These are phyloP conservation scores for Colletotrichum sp. DNA, from an alignment of 2,329 filamentous ascomycete species.

Conservation along the genomic window DNA sequence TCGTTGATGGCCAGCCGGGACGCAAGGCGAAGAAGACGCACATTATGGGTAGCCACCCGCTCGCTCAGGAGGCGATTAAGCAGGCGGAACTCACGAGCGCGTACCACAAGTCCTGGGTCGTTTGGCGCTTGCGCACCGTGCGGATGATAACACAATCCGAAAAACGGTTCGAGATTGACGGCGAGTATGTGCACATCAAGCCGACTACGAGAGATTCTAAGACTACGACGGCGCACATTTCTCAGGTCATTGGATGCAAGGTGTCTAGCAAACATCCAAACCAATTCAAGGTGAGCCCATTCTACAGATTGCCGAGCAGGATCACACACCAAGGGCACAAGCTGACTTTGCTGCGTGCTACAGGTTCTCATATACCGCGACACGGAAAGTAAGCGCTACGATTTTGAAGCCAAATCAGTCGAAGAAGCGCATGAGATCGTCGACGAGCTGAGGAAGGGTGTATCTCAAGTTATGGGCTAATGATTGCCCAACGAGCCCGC, in stretches of 20 bases:
- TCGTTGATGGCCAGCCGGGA: conserved; percentile 44
- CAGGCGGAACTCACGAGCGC: conserved; percentile 61
- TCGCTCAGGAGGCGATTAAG: conserved; percentile 67
- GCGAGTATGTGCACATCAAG: conserved; percentile 87
- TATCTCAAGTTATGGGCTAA: conserved; percentile 36
- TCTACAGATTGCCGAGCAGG: not conserved
- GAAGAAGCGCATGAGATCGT: conserved; percentile 83
- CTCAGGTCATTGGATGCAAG: conserved; percentile 82
- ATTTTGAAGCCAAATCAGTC: conserved; percentile 78
- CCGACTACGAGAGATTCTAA: conserved; percentile 71
- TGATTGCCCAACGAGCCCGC: not conserved
- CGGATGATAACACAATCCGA: conserved; percentile 79
- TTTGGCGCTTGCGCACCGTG: conserved; percentile 84
- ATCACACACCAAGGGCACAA: not conserved
- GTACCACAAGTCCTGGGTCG: conserved; percentile 77
- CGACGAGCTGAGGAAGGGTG: conserved; percentile 76
- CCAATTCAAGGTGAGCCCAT: conserved; percentile 72
- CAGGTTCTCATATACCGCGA: conserved; percentile 76
- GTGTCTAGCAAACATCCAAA: conserved; percentile 80
- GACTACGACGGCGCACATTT: conserved; percentile 83
- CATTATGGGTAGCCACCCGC: conserved; percentile 65
- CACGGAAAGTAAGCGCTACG: conserved; percentile 80
- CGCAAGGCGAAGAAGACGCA: conserved; percentile 59
- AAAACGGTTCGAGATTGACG: conserved; percentile 78
- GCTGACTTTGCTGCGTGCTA: not conserved